A percentile compares a stretch with the other conserved stretches of the same genome.
phyloP scores from a whole-genome alignment of 306 rosid genomes.

The Rosa rugosa region DNA sequence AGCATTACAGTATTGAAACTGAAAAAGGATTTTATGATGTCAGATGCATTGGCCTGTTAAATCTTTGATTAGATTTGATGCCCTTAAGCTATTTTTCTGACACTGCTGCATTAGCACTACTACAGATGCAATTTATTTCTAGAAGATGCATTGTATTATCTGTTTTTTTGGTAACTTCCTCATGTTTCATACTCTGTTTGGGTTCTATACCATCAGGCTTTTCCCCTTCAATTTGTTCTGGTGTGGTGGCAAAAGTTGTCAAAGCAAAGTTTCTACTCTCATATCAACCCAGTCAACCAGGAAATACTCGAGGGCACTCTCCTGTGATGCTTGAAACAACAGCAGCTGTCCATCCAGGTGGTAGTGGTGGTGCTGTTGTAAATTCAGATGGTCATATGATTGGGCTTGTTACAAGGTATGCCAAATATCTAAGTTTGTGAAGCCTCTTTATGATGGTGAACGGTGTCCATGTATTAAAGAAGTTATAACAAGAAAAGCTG shows the following conservation, averaged over 20 bases:
- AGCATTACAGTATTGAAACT: neutral
- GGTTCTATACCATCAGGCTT: conserved; percentile 45
- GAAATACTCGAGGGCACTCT: conserved; percentile 34
- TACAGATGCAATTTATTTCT: neutral
- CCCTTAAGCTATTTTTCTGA: neutral
- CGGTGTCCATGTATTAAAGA: conserved; percentile 1
- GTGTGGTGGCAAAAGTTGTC: conserved; percentile 84
- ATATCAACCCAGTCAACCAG: conserved; percentile 44
- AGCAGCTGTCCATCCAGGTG: conserved; percentile 95
- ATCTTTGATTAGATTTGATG: neutral
- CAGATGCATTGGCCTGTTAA: neutral
- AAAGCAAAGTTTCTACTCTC: conserved; percentile 57
- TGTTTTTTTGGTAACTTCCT: neutral
- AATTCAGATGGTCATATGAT: conserved; percentile 86
- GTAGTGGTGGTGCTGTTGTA: conserved; percentile 95
- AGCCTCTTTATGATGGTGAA: conserved; percentile 8
- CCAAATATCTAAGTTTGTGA: conserved; percentile 10
- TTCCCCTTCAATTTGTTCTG: conserved; percentile 82
- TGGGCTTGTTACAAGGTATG: conserved; percentile 91
- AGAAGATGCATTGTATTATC: neutral
- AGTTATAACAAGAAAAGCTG: conserved; percentile 4
- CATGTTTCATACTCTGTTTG: conserved; percentile 16
- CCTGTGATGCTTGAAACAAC: conserved; percentile 95
- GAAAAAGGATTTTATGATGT: neutral
- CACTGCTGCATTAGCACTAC: neutral